Base-by-base conservation (phyloP, 441 rosid species). In the Brassica balearica region DNA sequence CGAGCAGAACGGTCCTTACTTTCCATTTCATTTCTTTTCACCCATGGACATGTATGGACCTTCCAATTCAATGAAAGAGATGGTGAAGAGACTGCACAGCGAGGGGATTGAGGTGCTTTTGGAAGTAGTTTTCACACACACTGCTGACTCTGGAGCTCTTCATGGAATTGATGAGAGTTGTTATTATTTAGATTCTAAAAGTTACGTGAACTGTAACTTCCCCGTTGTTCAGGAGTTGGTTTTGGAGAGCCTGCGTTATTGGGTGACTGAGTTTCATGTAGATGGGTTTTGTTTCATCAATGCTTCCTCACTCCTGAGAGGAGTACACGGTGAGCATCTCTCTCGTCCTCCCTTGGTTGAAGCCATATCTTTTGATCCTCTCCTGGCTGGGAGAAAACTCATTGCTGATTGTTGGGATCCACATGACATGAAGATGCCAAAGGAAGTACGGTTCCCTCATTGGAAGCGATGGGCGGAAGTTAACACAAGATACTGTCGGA, bases 391-490 rank as follows among this genome's bases (percentile, higher is more conserved):
- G 73, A 83, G 90, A 60, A 95, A 93, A 83, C 83, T 95, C 76
- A 85, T 93, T 58, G 94, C 95, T 2, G 98, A 95, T 82, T 88
- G 78, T 46, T 93, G 91, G 93, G 89, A 91, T 60, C 97, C 95
- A 19, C 79, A 72, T 46, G 78, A 77, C 14, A 32, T 66, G 68
- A 3, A 2, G 10, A 69, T 4, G 43, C 75, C 87, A 23, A 84
- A 86, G 80, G 90, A 87, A 73, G 80, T 77, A 27, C 65, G 59
- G 29, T 93, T 95, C 79, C 97, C 97, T 15, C 99, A 95, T 80
- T 95, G 99, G 99, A 93, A 88, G 87, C 80, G 87, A 82, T 95
- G 94, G 94, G 97, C 91, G 1, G 97, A 93, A 82, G 74, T 92
- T 53, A 93, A 92, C 66, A 56, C 84, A 48, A 88, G 87, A 73